Conservation (phyloP, 495 filamentous ascomycete genomes). For the Geopyxis carbonaria region DNA sequence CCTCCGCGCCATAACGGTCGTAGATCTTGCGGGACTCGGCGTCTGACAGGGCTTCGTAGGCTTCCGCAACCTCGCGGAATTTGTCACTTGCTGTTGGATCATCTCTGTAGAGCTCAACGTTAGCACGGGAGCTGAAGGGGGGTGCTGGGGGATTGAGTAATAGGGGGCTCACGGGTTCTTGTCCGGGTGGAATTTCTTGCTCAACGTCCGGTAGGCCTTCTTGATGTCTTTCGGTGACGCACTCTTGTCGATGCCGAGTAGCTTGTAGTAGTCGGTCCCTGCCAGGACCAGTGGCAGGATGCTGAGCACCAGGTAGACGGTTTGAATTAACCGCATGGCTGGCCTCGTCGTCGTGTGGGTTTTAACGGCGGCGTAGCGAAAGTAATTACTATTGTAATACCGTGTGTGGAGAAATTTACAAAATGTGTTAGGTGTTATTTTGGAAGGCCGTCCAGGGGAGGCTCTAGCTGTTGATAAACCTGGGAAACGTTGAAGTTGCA, state of each 20-base stretch:
- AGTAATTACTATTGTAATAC: too few species aligned
- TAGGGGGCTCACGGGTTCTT: slow-evolving; percentile 74
- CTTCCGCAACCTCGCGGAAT: slow-evolving; percentile 89
- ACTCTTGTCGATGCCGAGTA: slow-evolving; percentile 61
- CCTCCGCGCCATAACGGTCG: slow-evolving; percentile 89
- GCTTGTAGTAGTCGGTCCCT: slow-evolving; percentile 84
- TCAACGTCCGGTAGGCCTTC: slow-evolving; percentile 78
- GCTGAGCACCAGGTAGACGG: slow-evolving; percentile 4
- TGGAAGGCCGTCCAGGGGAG: too few species aligned
- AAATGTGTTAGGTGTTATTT: too few species aligned
- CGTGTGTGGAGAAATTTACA: too few species aligned
- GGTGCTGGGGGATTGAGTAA: neutral
- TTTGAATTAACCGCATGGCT: too few species aligned
- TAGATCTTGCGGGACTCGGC: slow-evolving; percentile 73
- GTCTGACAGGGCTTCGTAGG: slow-evolving; percentile 84
- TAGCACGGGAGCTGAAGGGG: slow-evolving; percentile 1
- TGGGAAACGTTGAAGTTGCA: too few species aligned
- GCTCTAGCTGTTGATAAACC: too few species aligned
- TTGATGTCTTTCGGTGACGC: slow-evolving; percentile 88
- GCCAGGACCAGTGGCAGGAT: slow-evolving; percentile 32
- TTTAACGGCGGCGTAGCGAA: too few species aligned
- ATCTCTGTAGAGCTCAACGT: too few species aligned
- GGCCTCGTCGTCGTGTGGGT: too few species aligned
- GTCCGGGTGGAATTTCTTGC: slow-evolving; percentile 94
- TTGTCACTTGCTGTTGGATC: slow-evolving; percentile 71